Base-by-base conservation (phyloP, 179 eudicot genomes). In the Heliamphora pulchella region DNA sequence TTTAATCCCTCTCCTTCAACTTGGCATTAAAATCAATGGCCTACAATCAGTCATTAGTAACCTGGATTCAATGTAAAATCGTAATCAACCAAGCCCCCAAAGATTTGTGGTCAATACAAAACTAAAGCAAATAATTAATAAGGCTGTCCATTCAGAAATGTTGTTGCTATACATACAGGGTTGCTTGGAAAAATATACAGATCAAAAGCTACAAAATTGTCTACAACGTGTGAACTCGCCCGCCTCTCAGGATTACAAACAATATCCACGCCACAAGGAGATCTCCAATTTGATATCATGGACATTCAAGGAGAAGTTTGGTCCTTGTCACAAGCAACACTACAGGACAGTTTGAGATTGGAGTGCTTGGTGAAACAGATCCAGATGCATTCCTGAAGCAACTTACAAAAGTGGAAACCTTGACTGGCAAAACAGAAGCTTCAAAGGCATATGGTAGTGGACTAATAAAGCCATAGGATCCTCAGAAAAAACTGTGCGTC, bases 381-480 rank as follows among this genome's bases (percentile, higher is more conserved):
- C 58, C 80, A 78, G 63, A 50, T 8, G 63, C 61, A 47, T 31
- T 31, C 50, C 71, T 78, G 31, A 78, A 65, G 62, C 50, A 78
- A 77, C 79, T 59, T 46, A 47, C 18, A 2, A 41, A 77, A 48
- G 79, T 46, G 44, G 55, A 62, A 77, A 62, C 58, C 20, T 64
- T 46, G 0, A 77, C 59, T 18, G 71, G 62, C 18, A 46, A 62
- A 31, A 63, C 46, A 5, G 79, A 77, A 41, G 14, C 79, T 63
- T 77, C 54, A 4, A 48, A 44, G 69, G 67, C 59, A 76, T 43
- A 61, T 18, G 70, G 69, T 48, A 58, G 22, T 18, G 31, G 31
- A 68, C 69, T 53, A 43, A 66, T 67, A 81, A 5, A 58, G 78
- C 57, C 71, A 75, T 67, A 76, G 14, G 67, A 81, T 57, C 75